These are phyloP conservation scores for Musa troglodytarum DNA, from an alignment of 176 grass and related monocot species.

Conservation along the genomic window DNA sequence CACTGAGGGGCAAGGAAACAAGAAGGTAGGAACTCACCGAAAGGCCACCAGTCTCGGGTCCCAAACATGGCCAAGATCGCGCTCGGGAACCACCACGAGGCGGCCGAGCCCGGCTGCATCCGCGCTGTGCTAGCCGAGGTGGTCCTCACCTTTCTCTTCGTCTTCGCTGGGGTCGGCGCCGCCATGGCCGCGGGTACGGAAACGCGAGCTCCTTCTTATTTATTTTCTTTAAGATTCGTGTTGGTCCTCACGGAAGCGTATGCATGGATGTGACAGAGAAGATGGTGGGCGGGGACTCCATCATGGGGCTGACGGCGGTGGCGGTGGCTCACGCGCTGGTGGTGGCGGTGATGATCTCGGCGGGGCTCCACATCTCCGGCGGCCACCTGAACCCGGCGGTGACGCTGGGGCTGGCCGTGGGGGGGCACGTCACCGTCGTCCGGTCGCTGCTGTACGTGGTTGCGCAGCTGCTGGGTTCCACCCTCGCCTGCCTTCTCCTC, in stretches of 20 bases:
- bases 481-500: constrained; percentile 60
- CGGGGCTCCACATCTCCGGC: constrained; percentile 71
- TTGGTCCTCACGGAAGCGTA: too few relatives aligned
- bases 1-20: not conserved
- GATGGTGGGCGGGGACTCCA: constrained; percentile 53
- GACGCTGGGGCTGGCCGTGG: constrained; percentile 52
- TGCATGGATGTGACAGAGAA: constrained; percentile 25
- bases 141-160: constrained; percentile 90
- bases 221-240: not conserved
- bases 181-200: constrained; percentile 55
- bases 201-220: too few relatives aligned
- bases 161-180: constrained; percentile 74
- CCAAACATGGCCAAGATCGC: constrained; percentile 59
- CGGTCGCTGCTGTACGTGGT: constrained; percentile 51
- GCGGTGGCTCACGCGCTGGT: constrained; percentile 61
- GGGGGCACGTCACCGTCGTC: constrained; percentile 64
- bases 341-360: constrained; percentile 65
- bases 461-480: constrained; percentile 52
- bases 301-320: constrained; percentile 67
- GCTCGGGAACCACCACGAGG: constrained; percentile 50
- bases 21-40: not conserved
- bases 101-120: constrained; percentile 43
- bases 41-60: not conserved
- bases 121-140: constrained; percentile 61
- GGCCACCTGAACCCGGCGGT: constrained; percentile 86